Percentiles rank a stretch among this genome's conserved stretches.
Conservation (phyloP, 129 eudicot genomes). For the Flaveria brownii region DNA sequence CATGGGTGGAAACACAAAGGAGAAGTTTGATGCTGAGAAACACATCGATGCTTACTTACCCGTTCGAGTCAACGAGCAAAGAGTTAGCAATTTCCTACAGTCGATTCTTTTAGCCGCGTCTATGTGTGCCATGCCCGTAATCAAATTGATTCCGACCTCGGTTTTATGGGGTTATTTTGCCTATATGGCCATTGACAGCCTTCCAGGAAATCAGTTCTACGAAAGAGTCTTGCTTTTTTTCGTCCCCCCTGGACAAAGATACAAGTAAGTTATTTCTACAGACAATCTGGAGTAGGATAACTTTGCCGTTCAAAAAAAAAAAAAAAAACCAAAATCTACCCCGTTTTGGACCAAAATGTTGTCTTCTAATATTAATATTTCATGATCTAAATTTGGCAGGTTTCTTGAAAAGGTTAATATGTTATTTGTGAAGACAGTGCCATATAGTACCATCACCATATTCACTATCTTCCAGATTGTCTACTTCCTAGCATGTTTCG, state of each 20-base stretch:
- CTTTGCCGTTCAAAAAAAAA: too few species aligned
- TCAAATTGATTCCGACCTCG: conserved; percentile 68
- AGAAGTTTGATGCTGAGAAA: conserved; percentile 49
- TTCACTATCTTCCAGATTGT: conserved; percentile 51
- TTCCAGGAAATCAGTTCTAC: conserved; percentile 63
- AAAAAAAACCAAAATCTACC: too few species aligned
- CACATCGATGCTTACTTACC: conserved; percentile 65
- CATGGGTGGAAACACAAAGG: conserved; percentile 22
- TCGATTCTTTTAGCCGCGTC: conserved; percentile 51
- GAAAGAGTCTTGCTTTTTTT: conserved; percentile 50
- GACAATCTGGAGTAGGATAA: too few species aligned
- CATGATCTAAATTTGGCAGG: conserved; percentile 30
- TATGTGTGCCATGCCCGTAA: conserved; percentile 55
- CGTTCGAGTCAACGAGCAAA: conserved; percentile 74
- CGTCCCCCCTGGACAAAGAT: conserved; percentile 36
- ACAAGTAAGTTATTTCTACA: conserved; percentile 34
- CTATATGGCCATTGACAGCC: conserved; percentile 63
- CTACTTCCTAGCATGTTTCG: conserved; percentile 45
- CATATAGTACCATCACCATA: conserved; percentile 34
- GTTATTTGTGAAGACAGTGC: conserved; percentile 45
- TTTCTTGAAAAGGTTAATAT: conserved; percentile 47
- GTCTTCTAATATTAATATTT: not conserved
- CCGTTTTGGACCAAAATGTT: not conserved
- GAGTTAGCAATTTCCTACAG: conserved; percentile 70
- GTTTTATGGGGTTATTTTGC: conserved; percentile 78